A percentile compares a stretch with the other conserved stretches of the same genome.
These are phyloP conservation scores for Annulohypoxylon moriforme DNA, from an alignment of 495 filamentous ascomycete species.

Conservation along the genomic window DNA sequence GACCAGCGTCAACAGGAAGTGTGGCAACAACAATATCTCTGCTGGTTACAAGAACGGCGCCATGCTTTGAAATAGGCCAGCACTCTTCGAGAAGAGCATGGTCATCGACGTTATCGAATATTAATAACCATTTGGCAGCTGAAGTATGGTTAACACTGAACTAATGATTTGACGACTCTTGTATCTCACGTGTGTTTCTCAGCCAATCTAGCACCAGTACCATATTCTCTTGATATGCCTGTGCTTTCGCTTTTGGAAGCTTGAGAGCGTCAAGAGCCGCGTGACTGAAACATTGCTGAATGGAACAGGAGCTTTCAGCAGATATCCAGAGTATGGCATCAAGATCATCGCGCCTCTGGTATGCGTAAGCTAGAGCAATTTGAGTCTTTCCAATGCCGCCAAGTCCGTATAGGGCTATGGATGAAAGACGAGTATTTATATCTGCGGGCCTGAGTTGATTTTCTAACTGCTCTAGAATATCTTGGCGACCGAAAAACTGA, in stretches of 20 bases:
- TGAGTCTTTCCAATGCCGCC: conserved; percentile 58
- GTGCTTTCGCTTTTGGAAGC: conserved; percentile 45
- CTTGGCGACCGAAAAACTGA: conserved; percentile 48
- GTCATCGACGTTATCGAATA: conserved; percentile 56
- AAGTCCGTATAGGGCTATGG: conserved; percentile 51
- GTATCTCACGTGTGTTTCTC: conserved; percentile 47
- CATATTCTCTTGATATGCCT: conserved; percentile 47
- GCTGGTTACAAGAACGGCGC: conserved; percentile 55
- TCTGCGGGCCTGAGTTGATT: conserved; percentile 38
- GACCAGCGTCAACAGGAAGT: conserved; percentile 5
- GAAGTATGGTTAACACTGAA: conserved; percentile 17
- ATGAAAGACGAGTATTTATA: conserved; percentile 24
- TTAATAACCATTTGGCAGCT: conserved; percentile 52
- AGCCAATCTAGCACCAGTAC: conserved; percentile 51
- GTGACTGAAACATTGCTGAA: conserved; percentile 48
- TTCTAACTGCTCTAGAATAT: conserved; percentile 45
- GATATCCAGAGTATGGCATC: conserved; percentile 59
- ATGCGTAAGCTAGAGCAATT: conserved; percentile 51
- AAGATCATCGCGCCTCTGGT: conserved; percentile 39
- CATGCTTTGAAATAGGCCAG: conserved; percentile 48
- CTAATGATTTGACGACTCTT: background rate
- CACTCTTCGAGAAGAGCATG: conserved; percentile 49
- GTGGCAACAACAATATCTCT: conserved; percentile 40
- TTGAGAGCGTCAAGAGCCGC: conserved; percentile 51
- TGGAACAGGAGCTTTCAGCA: conserved; percentile 49